phyloP scores from a whole-genome alignment of 2,329 filamentous ascomycete genomes.

The Nemania sp. region DNA sequence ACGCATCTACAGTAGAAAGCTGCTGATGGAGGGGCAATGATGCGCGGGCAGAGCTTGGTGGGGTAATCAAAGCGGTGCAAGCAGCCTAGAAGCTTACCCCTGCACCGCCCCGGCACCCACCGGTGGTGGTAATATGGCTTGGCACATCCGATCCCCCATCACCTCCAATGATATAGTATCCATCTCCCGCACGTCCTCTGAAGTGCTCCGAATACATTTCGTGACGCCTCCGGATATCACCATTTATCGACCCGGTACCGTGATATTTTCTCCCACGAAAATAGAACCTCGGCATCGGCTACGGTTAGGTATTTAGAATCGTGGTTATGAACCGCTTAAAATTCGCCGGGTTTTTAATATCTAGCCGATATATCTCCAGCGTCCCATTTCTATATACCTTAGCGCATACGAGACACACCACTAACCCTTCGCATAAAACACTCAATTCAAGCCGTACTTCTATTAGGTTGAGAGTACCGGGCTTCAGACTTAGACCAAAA shows the following conservation, averaged over 20 bases:
- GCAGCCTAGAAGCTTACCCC: constrained; percentile 25
- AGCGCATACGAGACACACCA: not conserved
- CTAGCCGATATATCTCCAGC: constrained; percentile 22
- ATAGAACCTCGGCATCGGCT: constrained; percentile 29
- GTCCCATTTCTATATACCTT: constrained; percentile 21
- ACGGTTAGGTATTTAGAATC: constrained; percentile 10
- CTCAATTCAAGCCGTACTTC: constrained; percentile 22
- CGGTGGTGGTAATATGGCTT: constrained; percentile 19
- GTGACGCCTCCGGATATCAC: constrained; percentile 21
- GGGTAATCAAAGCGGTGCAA: constrained; percentile 36
- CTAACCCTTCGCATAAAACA: constrained; percentile 1
- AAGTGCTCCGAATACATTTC: constrained; percentile 35
- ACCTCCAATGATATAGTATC: not conserved
- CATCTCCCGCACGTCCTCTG: not conserved
- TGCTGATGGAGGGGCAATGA: constrained; percentile 44
- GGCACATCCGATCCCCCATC: constrained; percentile 3
- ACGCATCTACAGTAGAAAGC: constrained; percentile 43
- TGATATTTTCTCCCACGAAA: constrained; percentile 27
- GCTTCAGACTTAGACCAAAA: constrained; percentile 15
- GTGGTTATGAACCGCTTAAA: constrained; percentile 10
- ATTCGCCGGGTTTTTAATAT: not conserved
- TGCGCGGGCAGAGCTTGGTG: constrained; percentile 35
- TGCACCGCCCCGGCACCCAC: constrained; percentile 26
- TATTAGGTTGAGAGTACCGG: constrained; percentile 5
- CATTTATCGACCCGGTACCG: constrained; percentile 9